Evolutionary conservation across 148 eudicot species (phyloP).

Genomic region (Agrostemma githago): DNA sequence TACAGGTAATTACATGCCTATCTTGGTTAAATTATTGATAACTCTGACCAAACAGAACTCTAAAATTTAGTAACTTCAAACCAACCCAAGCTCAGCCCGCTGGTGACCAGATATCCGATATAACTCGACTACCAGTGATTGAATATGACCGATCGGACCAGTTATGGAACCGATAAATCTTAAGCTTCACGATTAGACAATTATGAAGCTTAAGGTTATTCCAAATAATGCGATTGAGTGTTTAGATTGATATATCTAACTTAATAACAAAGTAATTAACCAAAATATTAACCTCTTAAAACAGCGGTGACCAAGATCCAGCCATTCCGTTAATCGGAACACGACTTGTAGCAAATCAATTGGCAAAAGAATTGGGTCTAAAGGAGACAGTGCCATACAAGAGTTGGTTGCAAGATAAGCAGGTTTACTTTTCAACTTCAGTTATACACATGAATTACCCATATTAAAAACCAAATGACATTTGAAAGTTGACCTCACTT

Average conservation of each 20-base stretch:
- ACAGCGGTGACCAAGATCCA: constrained; percentile 66
- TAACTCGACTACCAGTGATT: too few relatives aligned
- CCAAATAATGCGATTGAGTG: too few relatives aligned
- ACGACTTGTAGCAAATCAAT: constrained; percentile 37
- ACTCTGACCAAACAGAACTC: too few relatives aligned
- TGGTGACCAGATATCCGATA: too few relatives aligned
- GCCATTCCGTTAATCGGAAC: constrained; percentile 54
- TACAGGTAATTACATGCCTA: constrained; percentile 37
- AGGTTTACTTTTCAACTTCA: constrained; percentile 29
- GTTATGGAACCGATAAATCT: too few relatives aligned
- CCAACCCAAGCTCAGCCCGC: too few relatives aligned
- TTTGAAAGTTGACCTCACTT: too few relatives aligned
- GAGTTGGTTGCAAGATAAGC: constrained; percentile 53
- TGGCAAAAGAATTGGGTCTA: constrained; percentile 47
- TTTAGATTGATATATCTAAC: too few relatives aligned
- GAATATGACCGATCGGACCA: too few relatives aligned
- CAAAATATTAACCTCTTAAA: not conserved
- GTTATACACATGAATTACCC: too few relatives aligned
- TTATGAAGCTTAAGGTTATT: not conserved
- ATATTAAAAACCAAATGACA: too few relatives aligned
- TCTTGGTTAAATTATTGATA: not conserved
- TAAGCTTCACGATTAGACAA: not conserved
- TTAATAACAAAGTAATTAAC: not conserved
- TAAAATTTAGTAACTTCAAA: too few relatives aligned
- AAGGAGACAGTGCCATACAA: constrained; percentile 52